phyloP scores from a whole-genome alignment of 2,329 filamentous ascomycete species.

The Colletotrichum sp. region DNA sequence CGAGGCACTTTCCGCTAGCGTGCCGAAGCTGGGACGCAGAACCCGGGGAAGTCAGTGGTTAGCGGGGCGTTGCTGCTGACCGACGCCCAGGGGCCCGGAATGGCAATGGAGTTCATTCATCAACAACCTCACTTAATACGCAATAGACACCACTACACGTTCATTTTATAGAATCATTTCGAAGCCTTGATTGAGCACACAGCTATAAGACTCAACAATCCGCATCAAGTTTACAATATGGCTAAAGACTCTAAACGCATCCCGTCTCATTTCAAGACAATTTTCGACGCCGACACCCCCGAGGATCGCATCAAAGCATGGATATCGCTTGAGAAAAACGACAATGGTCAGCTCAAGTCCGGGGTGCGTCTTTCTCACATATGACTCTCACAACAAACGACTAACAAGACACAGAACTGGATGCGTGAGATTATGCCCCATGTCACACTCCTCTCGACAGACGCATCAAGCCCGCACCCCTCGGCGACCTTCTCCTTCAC shows the following conservation, averaged over 20 bases:
- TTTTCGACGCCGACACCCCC: constrained; percentile 12
- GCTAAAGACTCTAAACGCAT: constrained; percentile 72
- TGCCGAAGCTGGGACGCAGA: constrained; percentile 6
- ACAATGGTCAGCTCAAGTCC: constrained; percentile 30
- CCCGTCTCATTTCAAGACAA: constrained; percentile 63
- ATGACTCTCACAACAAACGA: neutral
- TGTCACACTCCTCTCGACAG: constrained; percentile 43
- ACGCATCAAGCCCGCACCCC: constrained; percentile 38
- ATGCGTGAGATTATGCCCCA: constrained; percentile 44
- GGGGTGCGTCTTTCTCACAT: constrained; percentile 29
- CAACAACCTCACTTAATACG: neutral
- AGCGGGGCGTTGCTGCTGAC: neutral
- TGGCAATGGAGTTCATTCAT: neutral
- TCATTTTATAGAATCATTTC: neutral
- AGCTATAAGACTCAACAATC: neutral
- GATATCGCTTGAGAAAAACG: constrained; percentile 31
- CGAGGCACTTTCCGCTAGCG: constrained; percentile 16
- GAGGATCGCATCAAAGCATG: constrained; percentile 35
- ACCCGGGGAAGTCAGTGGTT: constrained; percentile 11
- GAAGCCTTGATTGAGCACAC: neutral
- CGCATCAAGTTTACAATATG: constrained; percentile 62
- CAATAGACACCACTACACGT: neutral
- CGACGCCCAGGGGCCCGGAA: neutral
- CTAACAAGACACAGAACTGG: constrained; percentile 44
- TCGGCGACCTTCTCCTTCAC: constrained; percentile 51